Evolutionary conservation across 306 rosid species (phyloP).

Genomic region (Gastrolobium villosum): DNA sequence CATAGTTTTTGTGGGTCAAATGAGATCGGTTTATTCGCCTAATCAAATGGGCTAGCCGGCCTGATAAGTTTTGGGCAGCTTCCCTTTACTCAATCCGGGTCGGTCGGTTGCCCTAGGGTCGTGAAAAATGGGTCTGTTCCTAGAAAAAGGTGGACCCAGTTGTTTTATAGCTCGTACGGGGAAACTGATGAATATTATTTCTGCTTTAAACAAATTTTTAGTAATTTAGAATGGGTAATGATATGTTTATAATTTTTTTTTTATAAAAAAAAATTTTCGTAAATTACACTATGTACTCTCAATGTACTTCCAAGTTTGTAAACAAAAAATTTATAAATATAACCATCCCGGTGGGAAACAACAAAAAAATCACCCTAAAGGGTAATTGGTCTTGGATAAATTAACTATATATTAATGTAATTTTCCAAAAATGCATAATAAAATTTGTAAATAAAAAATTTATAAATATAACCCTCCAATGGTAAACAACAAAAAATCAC

Average conservation of each 20-base stretch:
- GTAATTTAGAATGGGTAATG: too few relatives aligned
- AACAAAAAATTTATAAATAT: too few relatives aligned
- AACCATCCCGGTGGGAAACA: not conserved
- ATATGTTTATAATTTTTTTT: too few relatives aligned
- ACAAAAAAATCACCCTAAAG: not conserved
- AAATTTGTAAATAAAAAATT: too few relatives aligned
- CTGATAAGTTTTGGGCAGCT: not conserved
- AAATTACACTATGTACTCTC: too few relatives aligned
- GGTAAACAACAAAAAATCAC: not conserved
- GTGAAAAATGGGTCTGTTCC: too few relatives aligned
- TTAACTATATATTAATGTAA: not conserved
- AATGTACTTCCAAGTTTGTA: too few relatives aligned
- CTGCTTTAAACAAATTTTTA: not conserved
- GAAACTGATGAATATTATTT: not conserved
- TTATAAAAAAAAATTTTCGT: too few relatives aligned
- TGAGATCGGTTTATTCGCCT: not conserved
- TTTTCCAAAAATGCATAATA: too few relatives aligned
- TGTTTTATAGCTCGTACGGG: not conserved
- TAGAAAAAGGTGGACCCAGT: too few relatives aligned
- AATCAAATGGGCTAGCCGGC: conserved; percentile 3
- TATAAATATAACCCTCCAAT: too few relatives aligned
- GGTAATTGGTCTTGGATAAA: not conserved
- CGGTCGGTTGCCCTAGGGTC: too few relatives aligned
- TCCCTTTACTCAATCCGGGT: not conserved
- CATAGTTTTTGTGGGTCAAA: not conserved